These are phyloP conservation scores for Cercospora nicotianae DNA, from an alignment of 2,329 filamentous ascomycete species.

Conservation along the genomic window DNA sequence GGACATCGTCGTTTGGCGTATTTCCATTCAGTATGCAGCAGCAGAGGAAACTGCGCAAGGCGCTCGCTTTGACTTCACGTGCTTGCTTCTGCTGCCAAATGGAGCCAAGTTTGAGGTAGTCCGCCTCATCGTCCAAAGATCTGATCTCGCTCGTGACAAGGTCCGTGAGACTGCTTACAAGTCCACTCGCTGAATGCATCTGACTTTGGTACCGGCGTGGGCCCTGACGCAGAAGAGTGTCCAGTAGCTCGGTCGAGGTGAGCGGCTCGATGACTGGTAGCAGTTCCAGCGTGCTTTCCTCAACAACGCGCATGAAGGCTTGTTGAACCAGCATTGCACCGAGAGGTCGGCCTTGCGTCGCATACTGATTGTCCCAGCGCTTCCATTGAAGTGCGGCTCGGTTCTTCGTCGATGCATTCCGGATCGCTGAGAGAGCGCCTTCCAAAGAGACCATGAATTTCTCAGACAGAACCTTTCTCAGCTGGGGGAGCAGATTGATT, in stretches of 20 bases:
- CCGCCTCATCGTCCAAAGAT: conserved; percentile 81
- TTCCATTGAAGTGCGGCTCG: conserved; percentile 79
- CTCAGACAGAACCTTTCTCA: conserved; percentile 76
- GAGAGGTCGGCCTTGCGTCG: conserved; percentile 73
- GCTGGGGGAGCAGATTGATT: conserved; percentile 67
- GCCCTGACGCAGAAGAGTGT: conserved; percentile 39
- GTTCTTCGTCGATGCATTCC: conserved; percentile 70
- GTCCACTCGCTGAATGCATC: conserved; percentile 37
- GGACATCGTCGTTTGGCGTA: conserved; percentile 55
- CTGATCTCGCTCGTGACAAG: conserved; percentile 81
- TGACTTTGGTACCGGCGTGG: conserved; percentile 19
- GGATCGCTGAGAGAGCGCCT: conserved; percentile 84
- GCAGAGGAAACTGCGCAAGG: conserved; percentile 79
- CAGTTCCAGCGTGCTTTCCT: conserved; percentile 34
- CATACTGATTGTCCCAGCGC: conserved; percentile 79
- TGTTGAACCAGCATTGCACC: conserved; percentile 89
- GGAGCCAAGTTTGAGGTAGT: conserved; percentile 84
- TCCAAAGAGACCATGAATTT: conserved; percentile 83
- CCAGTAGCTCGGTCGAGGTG: conserved; percentile 25
- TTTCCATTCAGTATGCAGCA: conserved; percentile 82
- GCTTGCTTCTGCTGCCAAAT: conserved; percentile 83
- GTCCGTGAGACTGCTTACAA: conserved; percentile 62
- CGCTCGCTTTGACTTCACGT: conserved; percentile 79
- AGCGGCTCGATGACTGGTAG: conserved; percentile 26
- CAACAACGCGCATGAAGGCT: conserved; percentile 81